phyloP scores from a whole-genome alignment of 768 basidiomycete species.

The Leccinum incarnatum region DNA sequence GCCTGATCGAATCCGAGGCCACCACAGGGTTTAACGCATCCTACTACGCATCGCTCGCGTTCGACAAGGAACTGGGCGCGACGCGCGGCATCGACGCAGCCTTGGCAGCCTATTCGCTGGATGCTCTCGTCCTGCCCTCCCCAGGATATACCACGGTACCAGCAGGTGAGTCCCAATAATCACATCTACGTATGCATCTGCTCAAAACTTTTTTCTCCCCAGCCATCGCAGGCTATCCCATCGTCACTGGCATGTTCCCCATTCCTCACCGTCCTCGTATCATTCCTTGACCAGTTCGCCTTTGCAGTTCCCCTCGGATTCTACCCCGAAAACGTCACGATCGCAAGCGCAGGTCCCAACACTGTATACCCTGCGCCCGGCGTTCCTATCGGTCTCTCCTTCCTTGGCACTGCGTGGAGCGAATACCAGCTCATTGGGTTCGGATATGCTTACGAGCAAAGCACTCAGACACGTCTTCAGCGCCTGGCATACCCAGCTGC shows the following conservation, averaged over 20 bases:
- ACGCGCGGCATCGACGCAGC: slow-evolving; percentile 55
- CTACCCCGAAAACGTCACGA: slow-evolving; percentile 32
- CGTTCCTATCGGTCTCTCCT: slow-evolving; percentile 40
- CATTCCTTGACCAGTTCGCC: not conserved
- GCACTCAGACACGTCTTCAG: slow-evolving; percentile 49
- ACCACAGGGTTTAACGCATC: slow-evolving; percentile 29
- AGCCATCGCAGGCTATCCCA: slow-evolving; percentile 36
- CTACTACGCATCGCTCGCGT: slow-evolving; percentile 45
- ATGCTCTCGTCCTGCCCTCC: slow-evolving; percentile 50
- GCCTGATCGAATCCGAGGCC: slow-evolving; percentile 24
- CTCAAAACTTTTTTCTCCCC: not conserved
- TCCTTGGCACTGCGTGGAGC: slow-evolving; percentile 44
- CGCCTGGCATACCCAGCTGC: slow-evolving; percentile 50
- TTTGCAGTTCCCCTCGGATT: slow-evolving; percentile 38
- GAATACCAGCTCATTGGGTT: slow-evolving; percentile 40
- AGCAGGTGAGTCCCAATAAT: slow-evolving; percentile 10
- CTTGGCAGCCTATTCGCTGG: slow-evolving; percentile 41
- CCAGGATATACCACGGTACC: slow-evolving; percentile 22
- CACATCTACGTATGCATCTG: not conserved
- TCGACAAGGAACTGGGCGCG: slow-evolving; percentile 46
- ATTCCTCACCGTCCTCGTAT: not conserved
- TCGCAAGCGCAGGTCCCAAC: slow-evolving; percentile 34
- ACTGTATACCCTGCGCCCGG: slow-evolving; percentile 38
- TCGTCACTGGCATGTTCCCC: slow-evolving; percentile 28
- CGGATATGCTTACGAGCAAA: slow-evolving; percentile 51